phyloP scores from a whole-genome alignment of 495 filamentous ascomycete genomes.

The Penicillium lagena region DNA sequence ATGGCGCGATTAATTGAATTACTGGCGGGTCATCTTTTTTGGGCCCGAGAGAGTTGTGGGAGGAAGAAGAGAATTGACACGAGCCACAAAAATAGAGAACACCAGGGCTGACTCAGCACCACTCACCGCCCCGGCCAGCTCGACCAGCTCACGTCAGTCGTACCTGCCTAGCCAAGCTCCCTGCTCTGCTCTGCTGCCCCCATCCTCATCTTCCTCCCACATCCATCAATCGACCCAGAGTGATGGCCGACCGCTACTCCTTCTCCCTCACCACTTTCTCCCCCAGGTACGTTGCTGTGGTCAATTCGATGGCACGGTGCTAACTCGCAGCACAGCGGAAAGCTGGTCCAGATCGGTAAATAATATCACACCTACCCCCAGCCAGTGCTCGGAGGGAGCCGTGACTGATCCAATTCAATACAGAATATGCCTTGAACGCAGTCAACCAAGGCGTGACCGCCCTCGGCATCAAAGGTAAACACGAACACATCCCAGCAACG shows the following conservation, averaged over 20 bases:
- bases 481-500: background rate
- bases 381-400: too few species aligned
- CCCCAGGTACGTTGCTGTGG: constrained; percentile 68
- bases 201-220: constrained; percentile 1
- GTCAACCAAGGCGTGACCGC: constrained; percentile 99
- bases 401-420: constrained; percentile 6
- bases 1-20: too few species aligned
- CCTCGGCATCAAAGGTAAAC: constrained; percentile 89
- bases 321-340: constrained; percentile 58
- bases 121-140: constrained; percentile 26
- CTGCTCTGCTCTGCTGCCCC: constrained; percentile 9
- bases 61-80: constrained; percentile 1
- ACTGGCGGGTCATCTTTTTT: too few species aligned
- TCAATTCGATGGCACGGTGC: constrained; percentile 8
- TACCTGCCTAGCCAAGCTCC: constrained; percentile 19
- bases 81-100: background rate
- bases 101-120: constrained; percentile 9
- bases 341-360: constrained; percentile 71
- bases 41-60: background rate
- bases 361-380: too few species aligned
- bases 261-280: constrained; percentile 99
- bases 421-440: constrained; percentile 98
- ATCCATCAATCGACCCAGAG: constrained; percentile 1
- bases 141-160: constrained; percentile 30
- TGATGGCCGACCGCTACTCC: constrained; percentile 97